These are phyloP conservation scores for Conticribra weissflogii DNA, from an alignment of 108 stramenopile genomes.

Conservation along the genomic window DNA sequence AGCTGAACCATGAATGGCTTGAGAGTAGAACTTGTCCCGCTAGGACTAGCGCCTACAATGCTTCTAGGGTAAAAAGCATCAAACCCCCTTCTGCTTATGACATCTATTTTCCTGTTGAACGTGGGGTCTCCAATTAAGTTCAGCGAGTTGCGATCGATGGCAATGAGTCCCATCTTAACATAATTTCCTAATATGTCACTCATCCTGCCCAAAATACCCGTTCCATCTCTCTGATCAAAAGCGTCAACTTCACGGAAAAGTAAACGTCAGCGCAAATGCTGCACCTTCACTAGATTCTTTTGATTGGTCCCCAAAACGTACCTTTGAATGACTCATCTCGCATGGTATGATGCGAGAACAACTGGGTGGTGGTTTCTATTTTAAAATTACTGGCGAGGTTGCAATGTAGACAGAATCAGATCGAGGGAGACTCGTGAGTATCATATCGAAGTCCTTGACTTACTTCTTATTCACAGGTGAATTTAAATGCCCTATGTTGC, in stretches of 20 bases:
- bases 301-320: too few species aligned
- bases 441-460: too few species aligned
- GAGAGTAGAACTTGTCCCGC: constrained; percentile 1
- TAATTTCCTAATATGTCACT: constrained; percentile 32
- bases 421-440: too few species aligned
- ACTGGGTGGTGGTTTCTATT: constrained; percentile 30
- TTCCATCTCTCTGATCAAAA: constrained; percentile 23
- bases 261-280: too few species aligned
- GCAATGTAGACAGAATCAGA: too few species aligned
- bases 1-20: constrained; percentile 3
- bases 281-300: too few species aligned
- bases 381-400: constrained; percentile 21
- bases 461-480: constrained; percentile 14
- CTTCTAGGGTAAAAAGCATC: constrained; percentile 16
- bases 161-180: constrained; percentile 11
- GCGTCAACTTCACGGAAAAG: constrained; percentile 26
- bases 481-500: constrained; percentile 29
- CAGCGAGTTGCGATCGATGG: constrained; percentile 4
- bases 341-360: constrained; percentile 38
- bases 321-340: constrained; percentile 32
- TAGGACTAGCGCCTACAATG: background rate
- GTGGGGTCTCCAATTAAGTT: constrained; percentile 27
- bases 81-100: constrained; percentile 10
- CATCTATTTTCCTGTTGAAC: constrained; percentile 17
- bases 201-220: constrained; percentile 47